Evolutionary conservation across 2,329 filamentous ascomycete species (phyloP).

Genomic region (Aspergillus felis): DNA sequence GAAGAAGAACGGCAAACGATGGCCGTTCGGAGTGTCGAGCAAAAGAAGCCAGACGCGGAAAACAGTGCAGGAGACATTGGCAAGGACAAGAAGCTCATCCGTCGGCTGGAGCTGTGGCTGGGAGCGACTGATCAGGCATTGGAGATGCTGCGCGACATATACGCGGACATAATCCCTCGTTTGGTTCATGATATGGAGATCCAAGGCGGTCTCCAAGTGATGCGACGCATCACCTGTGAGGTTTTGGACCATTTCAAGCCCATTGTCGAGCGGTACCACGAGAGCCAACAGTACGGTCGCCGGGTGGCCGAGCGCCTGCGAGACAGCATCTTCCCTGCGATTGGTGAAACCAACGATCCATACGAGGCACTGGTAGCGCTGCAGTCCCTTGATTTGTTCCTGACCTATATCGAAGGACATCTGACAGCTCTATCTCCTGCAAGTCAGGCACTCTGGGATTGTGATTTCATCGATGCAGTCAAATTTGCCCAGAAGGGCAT

Average conservation of each 20-base stretch:
- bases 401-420: conserved; percentile 28
- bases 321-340: conserved; percentile 24
- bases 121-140: conserved; percentile 28
- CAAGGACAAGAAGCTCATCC: conserved; percentile 16
- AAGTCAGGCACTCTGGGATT: conserved; percentile 34
- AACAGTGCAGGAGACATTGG: not conserved
- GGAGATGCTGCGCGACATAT: conserved; percentile 4
- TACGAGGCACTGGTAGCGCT: conserved; percentile 26
- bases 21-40: conserved; percentile 23
- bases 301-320: conserved; percentile 18
- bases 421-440: conserved; percentile 27
- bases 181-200: conserved; percentile 26
- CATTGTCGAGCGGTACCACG: conserved; percentile 23
- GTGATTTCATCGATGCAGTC: conserved; percentile 27
- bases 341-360: not conserved
- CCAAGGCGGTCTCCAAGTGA: conserved; percentile 24
- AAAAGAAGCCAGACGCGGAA: conserved; percentile 7
- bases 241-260: conserved; percentile 19
- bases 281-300: conserved; percentile 20
- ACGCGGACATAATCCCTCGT: conserved; percentile 3
- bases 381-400: conserved; percentile 30
- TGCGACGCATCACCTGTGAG: conserved; percentile 21
- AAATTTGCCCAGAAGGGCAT: conserved; percentile 16
- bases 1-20: conserved; percentile 12
- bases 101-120: conserved; percentile 31